Evolutionary conservation across 1,284 basidiomycete genomes (phyloP), one percentile per base, ranked within the genome.

Genomic region (Filobasidium uniguttulatum): DNA sequence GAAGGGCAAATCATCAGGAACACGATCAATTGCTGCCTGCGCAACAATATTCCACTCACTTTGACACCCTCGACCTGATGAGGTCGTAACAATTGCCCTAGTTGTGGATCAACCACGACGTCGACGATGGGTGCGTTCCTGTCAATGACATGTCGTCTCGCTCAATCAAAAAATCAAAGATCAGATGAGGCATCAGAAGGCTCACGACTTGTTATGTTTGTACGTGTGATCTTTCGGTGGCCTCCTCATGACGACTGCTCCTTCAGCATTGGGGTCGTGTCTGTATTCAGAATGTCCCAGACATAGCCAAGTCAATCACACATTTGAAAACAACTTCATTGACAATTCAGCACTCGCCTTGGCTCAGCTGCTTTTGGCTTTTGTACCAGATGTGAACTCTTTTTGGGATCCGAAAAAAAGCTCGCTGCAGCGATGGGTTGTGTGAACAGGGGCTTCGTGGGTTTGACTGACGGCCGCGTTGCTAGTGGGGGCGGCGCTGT

Each of bases 31-130:
- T n/a, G 3, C n/a, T 29, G 31, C 29, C 6, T 40, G 8, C 26
- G 17, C 7, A 22, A 41, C 8, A 33, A 20, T 50, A 10, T 19
- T 30, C n/a, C 2, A 23, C 63, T 53, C 38, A 64, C 65, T 51
- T 67, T 65, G 31, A 69, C 60, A 76, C 91, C 91, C 73, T 94
- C 87, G 45, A 78, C 74, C 64, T 99, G 94, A 70, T 99, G 94
- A 2, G 84, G 80, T 40, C 93, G 77, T 66, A 98, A 77, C 49
- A 78, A 77, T 44, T 77, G 75, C 1, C 79, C 72, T 15, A 99
- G 67, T n/a, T 83, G 69, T 0, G 93, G 93, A 63, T 98, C 91
- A n/a, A 99, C 66, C 1, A 98, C 91, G 9, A 98, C 90, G 47
- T 87, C 82, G 12, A 90, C 77, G 19, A 89, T 44, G 6, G 43